These are phyloP conservation scores for Ogataea polymorpha DNA, from an alignment of 805 yeast genomes.

Conservation along the genomic window DNA sequence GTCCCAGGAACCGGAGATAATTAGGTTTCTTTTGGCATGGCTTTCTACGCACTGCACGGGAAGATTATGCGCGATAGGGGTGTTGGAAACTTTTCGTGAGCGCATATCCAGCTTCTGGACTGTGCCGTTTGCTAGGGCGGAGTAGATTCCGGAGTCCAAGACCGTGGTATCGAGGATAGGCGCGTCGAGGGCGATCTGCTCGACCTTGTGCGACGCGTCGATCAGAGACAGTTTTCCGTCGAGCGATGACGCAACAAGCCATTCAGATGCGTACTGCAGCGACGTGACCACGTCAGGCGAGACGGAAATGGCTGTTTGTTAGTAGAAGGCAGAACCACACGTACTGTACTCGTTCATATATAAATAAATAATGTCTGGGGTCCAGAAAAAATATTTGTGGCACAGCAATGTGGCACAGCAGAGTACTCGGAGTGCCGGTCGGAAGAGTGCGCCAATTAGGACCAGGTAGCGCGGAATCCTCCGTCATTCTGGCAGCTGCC, in stretches of 20 bases:
- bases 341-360: not conserved
- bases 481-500: slow-evolving; percentile 3
- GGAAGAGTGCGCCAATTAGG: not conserved
- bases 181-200: slow-evolving; percentile 7
- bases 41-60: slow-evolving; percentile 39
- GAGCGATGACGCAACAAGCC: slow-evolving; percentile 12
- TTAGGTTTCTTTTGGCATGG: slow-evolving; percentile 27
- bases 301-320: not conserved
- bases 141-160: slow-evolving; percentile 7
- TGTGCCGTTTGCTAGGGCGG: slow-evolving; percentile 54
- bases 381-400: not conserved
- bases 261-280: slow-evolving; percentile 6
- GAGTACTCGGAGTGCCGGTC: slow-evolving; percentile 1
- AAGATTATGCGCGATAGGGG: slow-evolving; percentile 29
- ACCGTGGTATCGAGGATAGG: slow-evolving; percentile 14
- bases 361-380: not conserved
- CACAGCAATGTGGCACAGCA: slow-evolving; percentile 2
- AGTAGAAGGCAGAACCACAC: not conserved
- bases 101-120: slow-evolving; percentile 38
- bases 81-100: not conserved
- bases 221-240: slow-evolving; percentile 16
- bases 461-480: slow-evolving; percentile 1
- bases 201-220: slow-evolving; percentile 1
- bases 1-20: slow-evolving; percentile 65
- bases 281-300: not conserved